A percentile compares a stretch with the other conserved stretches of the same genome.
These are phyloP conservation scores for Acarospora socialis DNA, from an alignment of 2,329 filamentous ascomycete genomes.

Conservation along the genomic window DNA sequence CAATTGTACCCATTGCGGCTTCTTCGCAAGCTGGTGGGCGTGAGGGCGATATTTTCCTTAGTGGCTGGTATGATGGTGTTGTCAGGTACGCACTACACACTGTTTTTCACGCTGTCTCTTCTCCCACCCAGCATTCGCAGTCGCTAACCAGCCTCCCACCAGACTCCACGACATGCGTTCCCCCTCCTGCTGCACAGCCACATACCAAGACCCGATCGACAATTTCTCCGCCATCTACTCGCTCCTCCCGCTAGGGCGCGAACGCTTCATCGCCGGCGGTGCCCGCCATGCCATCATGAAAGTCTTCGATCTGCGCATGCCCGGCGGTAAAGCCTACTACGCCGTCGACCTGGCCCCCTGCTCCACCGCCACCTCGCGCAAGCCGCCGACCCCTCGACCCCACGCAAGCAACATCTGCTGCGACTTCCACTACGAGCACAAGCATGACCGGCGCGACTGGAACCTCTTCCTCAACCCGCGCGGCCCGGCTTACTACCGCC, in stretches of 20 bases:
- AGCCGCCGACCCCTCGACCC: not conserved
- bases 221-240: slow-evolving; percentile 42
- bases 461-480: slow-evolving; percentile 33
- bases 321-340: slow-evolving; percentile 27
- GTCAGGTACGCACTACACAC: slow-evolving; percentile 30
- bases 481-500: slow-evolving; percentile 11
- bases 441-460: slow-evolving; percentile 20
- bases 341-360: slow-evolving; percentile 1
- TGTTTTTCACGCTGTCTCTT: too few relatives aligned
- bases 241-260: slow-evolving; percentile 40
- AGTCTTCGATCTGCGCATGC: slow-evolving; percentile 46
- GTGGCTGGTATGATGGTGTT: slow-evolving; percentile 45
- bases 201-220: slow-evolving; percentile 42
- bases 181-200: slow-evolving; percentile 30
- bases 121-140: not conserved
- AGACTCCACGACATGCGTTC: slow-evolving; percentile 46
- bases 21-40: slow-evolving; percentile 20
- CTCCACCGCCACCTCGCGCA: slow-evolving; percentile 1
- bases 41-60: slow-evolving; percentile 40
- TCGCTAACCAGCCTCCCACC: not conserved
- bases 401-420: too few relatives aligned
- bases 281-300: slow-evolving; percentile 45
- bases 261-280: slow-evolving; percentile 43
- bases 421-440: not conserved
- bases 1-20: slow-evolving; percentile 27